Conservation (phyloP, 345 rosid species). For the Euphorbia peplus region DNA sequence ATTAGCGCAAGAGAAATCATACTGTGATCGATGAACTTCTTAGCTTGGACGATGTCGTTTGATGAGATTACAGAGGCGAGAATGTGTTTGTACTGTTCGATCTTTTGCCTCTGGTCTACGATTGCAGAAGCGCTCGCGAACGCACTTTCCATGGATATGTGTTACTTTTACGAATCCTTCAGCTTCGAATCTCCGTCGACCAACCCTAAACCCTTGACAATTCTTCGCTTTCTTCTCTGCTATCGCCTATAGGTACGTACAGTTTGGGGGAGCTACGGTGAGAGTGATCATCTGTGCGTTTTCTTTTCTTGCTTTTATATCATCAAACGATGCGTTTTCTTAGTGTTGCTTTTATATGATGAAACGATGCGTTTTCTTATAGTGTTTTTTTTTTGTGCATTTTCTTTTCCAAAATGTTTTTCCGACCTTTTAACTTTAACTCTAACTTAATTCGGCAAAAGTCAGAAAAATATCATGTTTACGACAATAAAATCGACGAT, state of each 20-base stretch:
- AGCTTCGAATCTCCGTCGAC: not conserved
- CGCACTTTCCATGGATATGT: conserved; percentile 62
- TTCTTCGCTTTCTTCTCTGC: not conserved
- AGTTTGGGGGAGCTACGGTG: not conserved
- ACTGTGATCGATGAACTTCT: conserved; percentile 91
- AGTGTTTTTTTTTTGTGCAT: no score
- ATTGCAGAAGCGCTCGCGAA: conserved; percentile 70
- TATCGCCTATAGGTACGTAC: not conserved
- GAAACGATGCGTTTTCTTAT: no score
- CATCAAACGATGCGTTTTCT: conserved; percentile 1
- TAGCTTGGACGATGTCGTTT: conserved; percentile 70
- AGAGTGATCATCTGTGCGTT: not conserved
- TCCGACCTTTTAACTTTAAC: no score
- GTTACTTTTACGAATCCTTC: not conserved
- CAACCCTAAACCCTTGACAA: not conserved
- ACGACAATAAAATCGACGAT: no score
- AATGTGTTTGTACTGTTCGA: conserved; percentile 95
- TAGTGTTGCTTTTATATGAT: no score
- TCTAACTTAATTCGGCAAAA: no score
- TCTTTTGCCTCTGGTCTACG: conserved; percentile 92
- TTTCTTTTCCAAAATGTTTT: no score
- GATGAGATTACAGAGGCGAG: conserved; percentile 80
- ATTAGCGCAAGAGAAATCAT: conserved; percentile 1
- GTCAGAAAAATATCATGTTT: no score
- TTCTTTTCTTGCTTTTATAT: not conserved